Base-by-base conservation (phyloP, 2,329 filamentous ascomycete species). In the Neonectria hederae region DNA sequence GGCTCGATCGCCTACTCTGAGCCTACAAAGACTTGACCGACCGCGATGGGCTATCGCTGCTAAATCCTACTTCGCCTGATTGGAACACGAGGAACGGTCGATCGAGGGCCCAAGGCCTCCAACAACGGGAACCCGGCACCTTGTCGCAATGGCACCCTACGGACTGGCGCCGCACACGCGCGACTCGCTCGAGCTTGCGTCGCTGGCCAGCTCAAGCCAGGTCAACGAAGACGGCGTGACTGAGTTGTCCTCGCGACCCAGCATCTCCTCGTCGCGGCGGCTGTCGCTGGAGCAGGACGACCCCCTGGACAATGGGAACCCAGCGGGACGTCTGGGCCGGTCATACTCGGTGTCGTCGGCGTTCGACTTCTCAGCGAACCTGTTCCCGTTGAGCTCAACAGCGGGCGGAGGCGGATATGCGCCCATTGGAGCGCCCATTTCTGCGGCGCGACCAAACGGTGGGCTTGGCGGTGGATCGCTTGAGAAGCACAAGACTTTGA, bases 131-230 rank as follows among this genome's bases (percentile, higher is more conserved):
- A 43, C 40, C 59, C 40, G 63, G 43, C 21, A 45, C 80, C 79
- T 76, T 79, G 67, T 73, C 76, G 64, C 77, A 78, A 70, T 85
- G 84, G 76, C 79, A 74, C 64, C 66, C 7, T 77, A 79, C 69
- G 79, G 77, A 72, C 78, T 82, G 61, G 81, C 81, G 68, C 77
- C 80, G 69, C 80, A 82, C 68, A 79, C 88, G 66, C 92, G 96
- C 82, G 96, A 99, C 85, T 98, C 95, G 51, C 89, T 99, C 75
- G 96, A 99, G 83, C 91, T 99, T 63, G 96, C 94, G 65, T 97
- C 94, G 57, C 89, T 99, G 68, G 96, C 95, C 65, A 97, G 93
- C 66, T 94, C 92, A 40, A 93, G 91, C 71, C 75, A 79, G 46
- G 58, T 72, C 57, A 74, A 79, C 61, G 87, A 87, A 53, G 86